Percentiles rank a stretch among this genome's conserved stretches.
Evolutionary conservation across 768 basidiomycete genomes (phyloP).

Genomic region (Tulasnella sp.): DNA sequence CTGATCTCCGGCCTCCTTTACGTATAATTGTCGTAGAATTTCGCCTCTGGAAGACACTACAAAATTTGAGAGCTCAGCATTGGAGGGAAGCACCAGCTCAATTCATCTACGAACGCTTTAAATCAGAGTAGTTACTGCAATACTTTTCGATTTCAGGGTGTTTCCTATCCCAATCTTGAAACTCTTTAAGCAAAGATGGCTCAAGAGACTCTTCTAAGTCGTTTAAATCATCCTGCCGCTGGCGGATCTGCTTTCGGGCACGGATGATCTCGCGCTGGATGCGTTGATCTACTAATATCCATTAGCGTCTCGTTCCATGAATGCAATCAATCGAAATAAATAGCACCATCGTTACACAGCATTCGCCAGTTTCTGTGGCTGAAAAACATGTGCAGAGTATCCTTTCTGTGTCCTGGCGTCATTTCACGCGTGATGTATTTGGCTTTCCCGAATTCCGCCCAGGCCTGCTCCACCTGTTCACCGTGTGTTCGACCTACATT

Average conservation of each 20-base stretch:
- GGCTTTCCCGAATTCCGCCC: not conserved
- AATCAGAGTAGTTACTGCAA: not conserved
- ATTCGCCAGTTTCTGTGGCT: not conserved
- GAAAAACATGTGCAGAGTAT: not conserved
- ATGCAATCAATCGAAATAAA: not conserved
- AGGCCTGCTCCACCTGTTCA: not conserved
- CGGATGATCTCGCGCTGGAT: not conserved
- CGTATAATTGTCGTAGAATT: not conserved
- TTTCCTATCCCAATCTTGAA: not conserved
- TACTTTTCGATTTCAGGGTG: not conserved
- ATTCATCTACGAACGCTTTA: not conserved
- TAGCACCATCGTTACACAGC: not conserved
- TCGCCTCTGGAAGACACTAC: not conserved
- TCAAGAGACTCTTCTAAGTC: not conserved
- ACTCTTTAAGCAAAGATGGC: not conserved
- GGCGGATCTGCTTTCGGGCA: not conserved
- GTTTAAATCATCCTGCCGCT: not conserved
- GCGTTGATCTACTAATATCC: not conserved
- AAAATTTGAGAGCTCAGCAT: too few relatives aligned
- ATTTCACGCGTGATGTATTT: constrained; percentile 4
- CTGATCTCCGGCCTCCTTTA: not conserved
- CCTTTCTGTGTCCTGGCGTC: not conserved
- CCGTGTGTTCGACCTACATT: constrained; percentile 4
- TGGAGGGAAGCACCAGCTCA: not conserved
- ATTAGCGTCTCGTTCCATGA: not conserved